phyloP scores from a whole-genome alignment of 2,329 filamentous ascomycete species.

The Pseudocercospora cruenta region DNA sequence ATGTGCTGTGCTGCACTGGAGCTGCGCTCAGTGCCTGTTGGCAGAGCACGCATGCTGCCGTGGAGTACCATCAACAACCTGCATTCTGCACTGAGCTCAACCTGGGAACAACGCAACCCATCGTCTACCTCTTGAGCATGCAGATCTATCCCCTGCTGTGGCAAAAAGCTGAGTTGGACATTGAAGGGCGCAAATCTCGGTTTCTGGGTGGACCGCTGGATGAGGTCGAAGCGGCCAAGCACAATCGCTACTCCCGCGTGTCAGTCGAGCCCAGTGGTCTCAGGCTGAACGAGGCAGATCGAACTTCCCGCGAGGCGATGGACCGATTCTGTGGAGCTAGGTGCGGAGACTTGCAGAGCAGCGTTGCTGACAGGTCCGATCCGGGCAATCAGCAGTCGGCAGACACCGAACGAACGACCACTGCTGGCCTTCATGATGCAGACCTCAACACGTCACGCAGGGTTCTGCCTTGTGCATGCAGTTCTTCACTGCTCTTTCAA shows the following conservation, averaged over 20 bases:
- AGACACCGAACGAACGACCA: slow-evolving; percentile 23
- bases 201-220: background rate
- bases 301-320: background rate
- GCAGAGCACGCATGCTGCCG: slow-evolving; percentile 28
- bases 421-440: slow-evolving; percentile 16
- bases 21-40: slow-evolving; percentile 17
- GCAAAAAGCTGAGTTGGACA: background rate
- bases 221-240: background rate
- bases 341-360: slow-evolving; percentile 20
- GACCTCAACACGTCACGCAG: slow-evolving; percentile 14
- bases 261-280: background rate
- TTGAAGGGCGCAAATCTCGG: background rate
- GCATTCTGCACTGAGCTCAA: slow-evolving; percentile 20
- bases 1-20: slow-evolving; percentile 15
- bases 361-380: slow-evolving; percentile 27
- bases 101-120: slow-evolving; percentile 20
- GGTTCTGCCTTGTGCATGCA: slow-evolving; percentile 18
- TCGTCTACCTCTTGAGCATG: background rate
- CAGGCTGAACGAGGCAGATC: background rate
- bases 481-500: slow-evolving; percentile 2
- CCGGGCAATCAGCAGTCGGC: slow-evolving; percentile 22
- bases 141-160: background rate
- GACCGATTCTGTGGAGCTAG: background rate
- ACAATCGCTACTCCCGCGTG: background rate
- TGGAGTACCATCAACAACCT: slow-evolving; percentile 24